Evolutionary conservation across 2,329 filamentous ascomycete species (phyloP).

Genomic region (Chaetomium olivaceum): DNA sequence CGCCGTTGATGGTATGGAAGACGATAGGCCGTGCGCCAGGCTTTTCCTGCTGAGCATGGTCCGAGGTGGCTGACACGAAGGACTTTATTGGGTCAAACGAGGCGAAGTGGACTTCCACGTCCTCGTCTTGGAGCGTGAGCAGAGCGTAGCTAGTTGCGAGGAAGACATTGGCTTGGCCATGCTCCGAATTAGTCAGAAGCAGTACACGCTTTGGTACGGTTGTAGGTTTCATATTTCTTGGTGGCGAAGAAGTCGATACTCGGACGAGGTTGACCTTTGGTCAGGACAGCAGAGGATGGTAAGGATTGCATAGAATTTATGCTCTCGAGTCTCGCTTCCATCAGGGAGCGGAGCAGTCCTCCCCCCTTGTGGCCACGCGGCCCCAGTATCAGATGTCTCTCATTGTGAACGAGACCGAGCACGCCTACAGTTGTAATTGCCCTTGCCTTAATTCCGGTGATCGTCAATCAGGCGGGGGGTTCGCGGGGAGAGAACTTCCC

Average conservation of each 20-base stretch:
- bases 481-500: not conserved
- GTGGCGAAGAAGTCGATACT: not conserved
- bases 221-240: not conserved
- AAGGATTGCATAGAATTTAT: not conserved
- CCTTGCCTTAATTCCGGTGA: not conserved
- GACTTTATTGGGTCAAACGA: constrained; percentile 6
- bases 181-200: constrained; percentile 12
- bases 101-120: constrained; percentile 14
- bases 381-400: not conserved
- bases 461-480: not conserved
- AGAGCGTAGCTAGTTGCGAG: constrained; percentile 10
- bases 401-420: not conserved
- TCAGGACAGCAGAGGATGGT: not conserved
- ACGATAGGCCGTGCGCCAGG: constrained; percentile 6
- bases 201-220: not conserved
- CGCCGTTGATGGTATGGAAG: constrained; percentile 7
- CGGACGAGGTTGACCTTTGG: not conserved
- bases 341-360: not conserved
- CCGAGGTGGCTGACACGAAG: not conserved
- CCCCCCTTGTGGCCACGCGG: not conserved
- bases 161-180: constrained; percentile 15
- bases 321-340: not conserved
- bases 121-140: not conserved
- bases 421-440: not conserved
- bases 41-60: not conserved